Percentiles rank a stretch among this genome's conserved stretches.
Evolutionary conservation across 306 rosid species (phyloP).

Genomic region (Hylodesmum podocarpum): DNA sequence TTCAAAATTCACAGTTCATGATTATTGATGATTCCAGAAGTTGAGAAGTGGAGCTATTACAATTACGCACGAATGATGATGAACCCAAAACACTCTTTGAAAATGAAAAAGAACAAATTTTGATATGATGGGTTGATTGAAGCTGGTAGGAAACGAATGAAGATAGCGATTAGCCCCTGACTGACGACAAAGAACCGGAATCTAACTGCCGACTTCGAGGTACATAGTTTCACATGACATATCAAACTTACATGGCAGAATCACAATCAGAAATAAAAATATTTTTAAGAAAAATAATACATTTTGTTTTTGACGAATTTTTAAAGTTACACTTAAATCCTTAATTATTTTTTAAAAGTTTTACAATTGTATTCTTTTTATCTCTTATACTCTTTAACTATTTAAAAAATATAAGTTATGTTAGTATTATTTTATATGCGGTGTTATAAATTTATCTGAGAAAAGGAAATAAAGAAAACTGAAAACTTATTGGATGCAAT

Average conservation of each 20-base stretch:
- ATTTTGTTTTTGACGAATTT: too few relatives aligned
- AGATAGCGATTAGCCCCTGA: not conserved
- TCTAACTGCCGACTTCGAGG: not conserved
- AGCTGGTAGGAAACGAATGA: not conserved
- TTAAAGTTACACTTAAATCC: too few relatives aligned
- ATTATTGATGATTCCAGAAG: not conserved
- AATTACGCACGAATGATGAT: not conserved
- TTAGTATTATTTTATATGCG: too few relatives aligned
- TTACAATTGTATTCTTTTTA: too few relatives aligned
- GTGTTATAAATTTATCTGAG: too few relatives aligned
- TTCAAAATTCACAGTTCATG: conserved; percentile 14
- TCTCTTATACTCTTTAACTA: too few relatives aligned
- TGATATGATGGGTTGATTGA: not conserved
- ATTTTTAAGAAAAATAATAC: too few relatives aligned
- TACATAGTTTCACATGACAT: not conserved
- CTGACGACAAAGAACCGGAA: not conserved
- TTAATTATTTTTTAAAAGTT: too few relatives aligned
- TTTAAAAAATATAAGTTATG: too few relatives aligned
- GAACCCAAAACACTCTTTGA: not conserved
- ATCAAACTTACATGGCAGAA: not conserved
- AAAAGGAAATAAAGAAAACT: too few relatives aligned
- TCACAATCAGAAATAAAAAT: not conserved
- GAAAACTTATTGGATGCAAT: too few relatives aligned
- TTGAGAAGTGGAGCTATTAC: not conserved
- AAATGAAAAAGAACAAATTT: not conserved